Evolutionary conservation across 169 alveolate genomes (phyloP), one percentile per base, ranked within the genome.

Genomic region (Cryptosporidium viatorum): DNA sequence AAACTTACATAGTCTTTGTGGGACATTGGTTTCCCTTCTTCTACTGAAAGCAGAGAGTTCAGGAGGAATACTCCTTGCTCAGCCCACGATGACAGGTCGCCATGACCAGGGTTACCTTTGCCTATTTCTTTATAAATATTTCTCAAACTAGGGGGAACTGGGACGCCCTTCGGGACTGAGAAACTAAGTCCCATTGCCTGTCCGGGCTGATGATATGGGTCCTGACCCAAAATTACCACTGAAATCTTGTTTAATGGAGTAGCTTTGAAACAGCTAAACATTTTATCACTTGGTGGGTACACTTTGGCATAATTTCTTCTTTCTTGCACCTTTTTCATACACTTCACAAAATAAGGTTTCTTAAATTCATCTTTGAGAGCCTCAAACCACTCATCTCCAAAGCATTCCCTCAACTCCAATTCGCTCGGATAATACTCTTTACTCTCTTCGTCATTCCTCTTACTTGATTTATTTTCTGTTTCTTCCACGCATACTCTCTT

Each of bases 181-280:
- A 98, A 98, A 89, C 99, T 94, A 50, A 99, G 93, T 48, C 89
- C 97, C 98, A 96, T 96, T n/a, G 99, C 99, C 89, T 98, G 99
- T 10, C 96, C 96, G 18, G 96, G 97, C 62, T 97, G 98, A 75
- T 97, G 99, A 85, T 98, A 98, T 0, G 99, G 99, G 85, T 98
- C 99, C 92, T 99, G 98, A 0, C 99, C 99, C 16, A 99, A 98
- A 35, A 98, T 96, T 26, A 99, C 99, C 33, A 97, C 99, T 29
- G 73, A 69, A 16, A 86, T 71, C 26, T 84, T 45, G 67, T 69
- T 60, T 68, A 80, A 92, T 84, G 98, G 98, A 12, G 97, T 96
- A 39, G 86, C 70, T 33, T 85, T 71, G 85, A 96, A 96, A 26
- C 97, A 97, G 68, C 92, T 95, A 91, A 95, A 96, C 45, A 95